Percentiles rank a stretch among this genome's conserved stretches.
Conservation (phyloP, 1,284 basidiomycete species). For the Chalciporus sp. region DNA sequence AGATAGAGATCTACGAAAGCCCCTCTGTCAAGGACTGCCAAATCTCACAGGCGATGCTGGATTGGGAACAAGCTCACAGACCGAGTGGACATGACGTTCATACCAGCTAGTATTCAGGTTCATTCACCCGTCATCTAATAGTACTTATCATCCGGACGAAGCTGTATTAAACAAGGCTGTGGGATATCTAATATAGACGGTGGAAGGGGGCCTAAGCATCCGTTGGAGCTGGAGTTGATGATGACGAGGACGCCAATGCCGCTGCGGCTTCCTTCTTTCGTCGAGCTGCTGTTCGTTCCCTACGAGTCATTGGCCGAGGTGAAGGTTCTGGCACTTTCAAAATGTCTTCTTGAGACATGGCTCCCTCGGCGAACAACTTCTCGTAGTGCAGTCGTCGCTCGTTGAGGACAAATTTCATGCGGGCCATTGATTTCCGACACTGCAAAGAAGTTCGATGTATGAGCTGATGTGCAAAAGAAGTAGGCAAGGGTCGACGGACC, state of each 20-base stretch:
- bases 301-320: slow-evolving; percentile 24
- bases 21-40: slow-evolving; percentile 68
- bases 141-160: background rate
- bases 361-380: slow-evolving; percentile 52
- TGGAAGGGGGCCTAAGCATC: slow-evolving; percentile 8
- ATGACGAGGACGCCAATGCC: background rate
- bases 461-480: background rate
- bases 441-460: slow-evolving; percentile 35
- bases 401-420: slow-evolving; percentile 92
- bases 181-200: slow-evolving; percentile 12
- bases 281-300: slow-evolving; percentile 22
- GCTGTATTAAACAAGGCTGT: slow-evolving; percentile 5
- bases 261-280: slow-evolving; percentile 10
- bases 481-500: slow-evolving; percentile 30
- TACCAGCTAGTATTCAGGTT: slow-evolving; percentile 8
- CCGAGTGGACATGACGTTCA: background rate
- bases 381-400: slow-evolving; percentile 88
- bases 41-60: slow-evolving; percentile 66
- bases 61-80: slow-evolving; percentile 49
- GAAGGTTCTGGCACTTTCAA: slow-evolving; percentile 19
- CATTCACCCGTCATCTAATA: background rate
- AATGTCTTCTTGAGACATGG: slow-evolving; percentile 21
- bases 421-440: slow-evolving; percentile 96
- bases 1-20: slow-evolving; percentile 70
- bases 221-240: background rate